A percentile compares a stretch with the other conserved stretches of the same genome.
These are phyloP conservation scores for Ampelomyces quisqualis DNA, from an alignment of 2,329 filamentous ascomycete genomes.

Conservation along the genomic window DNA sequence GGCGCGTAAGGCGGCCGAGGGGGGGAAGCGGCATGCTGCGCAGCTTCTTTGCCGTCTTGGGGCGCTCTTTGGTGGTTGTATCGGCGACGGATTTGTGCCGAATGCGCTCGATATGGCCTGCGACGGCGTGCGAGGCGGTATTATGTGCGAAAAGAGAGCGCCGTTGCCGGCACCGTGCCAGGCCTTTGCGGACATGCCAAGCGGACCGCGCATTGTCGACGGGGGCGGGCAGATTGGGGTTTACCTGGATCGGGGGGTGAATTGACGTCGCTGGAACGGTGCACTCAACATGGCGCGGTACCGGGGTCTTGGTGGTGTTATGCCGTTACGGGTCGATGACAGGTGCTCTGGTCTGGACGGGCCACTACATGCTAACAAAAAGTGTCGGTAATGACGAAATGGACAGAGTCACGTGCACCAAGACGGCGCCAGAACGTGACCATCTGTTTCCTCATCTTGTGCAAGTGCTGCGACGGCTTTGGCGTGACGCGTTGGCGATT, in stretches of 20 bases:
- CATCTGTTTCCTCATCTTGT: conserved; percentile 16
- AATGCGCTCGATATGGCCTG: conserved; percentile 21
- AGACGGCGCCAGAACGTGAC: no score
- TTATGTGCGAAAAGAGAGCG: conserved; percentile 38
- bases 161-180: conserved; percentile 39
- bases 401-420: no score
- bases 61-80: neutral
- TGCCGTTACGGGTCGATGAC: conserved; percentile 11
- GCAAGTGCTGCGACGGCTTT: conserved; percentile 22
- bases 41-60: conserved; percentile 6
- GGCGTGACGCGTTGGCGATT: no score
- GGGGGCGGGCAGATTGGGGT: conserved; percentile 19
- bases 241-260: conserved; percentile 24
- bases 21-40: conserved; percentile 15
- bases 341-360: conserved; percentile 11
- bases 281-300: conserved; percentile 30
- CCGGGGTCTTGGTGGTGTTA: neutral
- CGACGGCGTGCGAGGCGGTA: conserved; percentile 26
- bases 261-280: conserved; percentile 14
- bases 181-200: conserved; percentile 35
- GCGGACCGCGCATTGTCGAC: conserved; percentile 40
- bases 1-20: conserved; percentile 13
- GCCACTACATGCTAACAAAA: conserved; percentile 32
- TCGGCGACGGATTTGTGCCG: conserved; percentile 11
- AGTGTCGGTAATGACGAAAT: conserved; percentile 34